A percentile compares a stretch with the other conserved stretches of the same genome.
phyloP scores from a whole-genome alignment of 306 rosid genomes.

The Castanea crenata region DNA sequence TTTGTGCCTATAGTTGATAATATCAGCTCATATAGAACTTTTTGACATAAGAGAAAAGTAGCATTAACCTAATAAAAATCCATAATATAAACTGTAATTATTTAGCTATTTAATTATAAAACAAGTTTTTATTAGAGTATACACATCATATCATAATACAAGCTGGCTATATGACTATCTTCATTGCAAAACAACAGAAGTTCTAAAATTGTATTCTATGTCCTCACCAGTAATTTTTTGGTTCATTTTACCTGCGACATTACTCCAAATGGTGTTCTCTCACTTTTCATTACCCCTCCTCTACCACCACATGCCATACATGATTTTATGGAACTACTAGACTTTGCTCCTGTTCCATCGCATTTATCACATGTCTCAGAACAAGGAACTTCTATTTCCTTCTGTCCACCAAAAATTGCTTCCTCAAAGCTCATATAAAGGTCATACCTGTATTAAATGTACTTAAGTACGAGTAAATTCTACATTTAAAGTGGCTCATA shows the following conservation, averaged over 20 bases:
- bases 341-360: slow-evolving; percentile 87
- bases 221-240: not conserved
- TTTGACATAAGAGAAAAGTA: not conserved
- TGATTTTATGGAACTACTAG: slow-evolving; percentile 54
- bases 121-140: not conserved
- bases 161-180: too few species aligned
- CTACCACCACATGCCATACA: slow-evolving; percentile 83
- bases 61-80: not conserved
- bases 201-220: not conserved
- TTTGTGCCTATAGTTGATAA: not conserved
- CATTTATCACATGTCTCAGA: slow-evolving; percentile 63
- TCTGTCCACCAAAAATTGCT: slow-evolving; percentile 74
- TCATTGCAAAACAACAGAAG: too few species aligned
- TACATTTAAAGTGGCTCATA: not conserved
- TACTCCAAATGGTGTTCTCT: slow-evolving; percentile 85
- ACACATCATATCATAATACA: too few species aligned
- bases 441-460: slow-evolving; percentile 52
- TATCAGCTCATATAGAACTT: not conserved
- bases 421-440: slow-evolving; percentile 84
- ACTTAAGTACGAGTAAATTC: not conserved
- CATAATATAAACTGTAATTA: not conserved
- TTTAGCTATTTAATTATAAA: not conserved
- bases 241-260: slow-evolving; percentile 68
- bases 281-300: slow-evolving; percentile 79
- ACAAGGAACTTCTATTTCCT: slow-evolving; percentile 69